Evolutionary conservation across 768 basidiomycete genomes (phyloP).

Genomic region (Tubosaeta sp.): DNA sequence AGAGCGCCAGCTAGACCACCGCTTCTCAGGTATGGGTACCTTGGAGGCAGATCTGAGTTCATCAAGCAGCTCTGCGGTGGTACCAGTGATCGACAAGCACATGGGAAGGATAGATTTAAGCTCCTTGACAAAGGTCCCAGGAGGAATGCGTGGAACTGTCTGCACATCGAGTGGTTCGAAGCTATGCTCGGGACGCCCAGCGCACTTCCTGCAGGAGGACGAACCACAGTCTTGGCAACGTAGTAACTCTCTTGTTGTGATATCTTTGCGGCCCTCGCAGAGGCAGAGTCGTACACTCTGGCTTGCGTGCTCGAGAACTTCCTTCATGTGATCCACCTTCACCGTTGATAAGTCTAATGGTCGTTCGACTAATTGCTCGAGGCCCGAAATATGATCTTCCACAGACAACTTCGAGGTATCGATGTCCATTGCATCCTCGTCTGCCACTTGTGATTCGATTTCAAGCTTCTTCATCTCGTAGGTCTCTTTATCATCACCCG

Average conservation of each 20-base stretch:
- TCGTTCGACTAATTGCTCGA: constrained; percentile 58
- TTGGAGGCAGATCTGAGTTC: constrained; percentile 39
- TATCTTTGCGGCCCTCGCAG: constrained; percentile 86
- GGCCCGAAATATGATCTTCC: constrained; percentile 62
- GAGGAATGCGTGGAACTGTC: constrained; percentile 57
- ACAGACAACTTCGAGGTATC: constrained; percentile 32
- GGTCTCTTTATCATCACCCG: constrained; percentile 58
- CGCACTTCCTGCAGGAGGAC: constrained; percentile 80
- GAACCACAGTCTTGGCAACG: constrained; percentile 74
- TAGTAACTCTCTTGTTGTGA: constrained; percentile 62
- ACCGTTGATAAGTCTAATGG: constrained; percentile 67
- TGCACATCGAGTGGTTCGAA: constrained; percentile 51
- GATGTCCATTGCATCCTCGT: constrained; percentile 46
- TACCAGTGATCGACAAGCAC: constrained; percentile 59
- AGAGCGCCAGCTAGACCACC: constrained; percentile 66
- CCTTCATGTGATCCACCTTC: constrained; percentile 41
- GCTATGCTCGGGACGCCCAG: constrained; percentile 88
- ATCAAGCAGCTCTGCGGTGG: constrained; percentile 52
- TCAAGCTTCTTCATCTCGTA: constrained; percentile 62
- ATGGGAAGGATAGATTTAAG: constrained; percentile 84
- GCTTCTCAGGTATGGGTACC: constrained; percentile 44
- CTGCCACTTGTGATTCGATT: constrained; percentile 24
- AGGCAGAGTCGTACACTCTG: constrained; percentile 75
- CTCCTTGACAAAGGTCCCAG: constrained; percentile 67
- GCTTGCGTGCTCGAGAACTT: constrained; percentile 61